Conservation (phyloP, 2,329 filamentous ascomycete genomes). For the Ampelomyces quisqualis region DNA sequence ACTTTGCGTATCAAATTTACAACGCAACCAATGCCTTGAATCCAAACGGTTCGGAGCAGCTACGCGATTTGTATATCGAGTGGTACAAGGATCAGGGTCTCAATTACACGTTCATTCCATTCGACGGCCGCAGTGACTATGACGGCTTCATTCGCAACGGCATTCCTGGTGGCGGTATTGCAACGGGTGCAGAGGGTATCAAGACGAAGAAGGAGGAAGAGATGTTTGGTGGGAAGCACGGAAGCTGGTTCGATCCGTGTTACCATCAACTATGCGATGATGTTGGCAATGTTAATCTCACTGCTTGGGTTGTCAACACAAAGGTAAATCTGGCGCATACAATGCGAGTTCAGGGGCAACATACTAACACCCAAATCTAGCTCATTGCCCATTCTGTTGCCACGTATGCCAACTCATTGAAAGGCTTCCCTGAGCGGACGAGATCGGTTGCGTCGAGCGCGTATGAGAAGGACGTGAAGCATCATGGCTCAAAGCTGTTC, state of each 20-base stretch:
- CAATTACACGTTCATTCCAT: conserved; percentile 44
- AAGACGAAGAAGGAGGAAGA: conserved; percentile 43
- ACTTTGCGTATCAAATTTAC: conserved; percentile 46
- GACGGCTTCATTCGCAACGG: conserved; percentile 46
- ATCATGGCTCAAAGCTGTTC: conserved; percentile 40
- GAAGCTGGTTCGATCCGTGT: conserved; percentile 43
- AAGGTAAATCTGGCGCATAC: conserved; percentile 30
- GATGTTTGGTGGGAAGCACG: conserved; percentile 44
- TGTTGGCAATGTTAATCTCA: conserved; percentile 43
- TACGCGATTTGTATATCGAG: conserved; percentile 42
- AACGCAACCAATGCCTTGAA: conserved; percentile 43
- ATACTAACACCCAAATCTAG: conserved; percentile 18
- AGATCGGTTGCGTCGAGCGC: conserved; percentile 15
- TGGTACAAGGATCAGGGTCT: conserved; percentile 42
- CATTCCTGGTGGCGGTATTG: conserved; percentile 45
- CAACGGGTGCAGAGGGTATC: conserved; percentile 46
- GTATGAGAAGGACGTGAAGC: conserved; percentile 28
- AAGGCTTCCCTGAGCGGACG: conserved; percentile 39
- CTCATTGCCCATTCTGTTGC: conserved; percentile 43
- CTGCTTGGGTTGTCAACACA: conserved; percentile 44
- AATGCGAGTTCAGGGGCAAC: not conserved
- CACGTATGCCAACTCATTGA: conserved; percentile 38
- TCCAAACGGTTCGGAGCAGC: conserved; percentile 40
- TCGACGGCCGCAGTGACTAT: conserved; percentile 46
- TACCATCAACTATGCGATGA: conserved; percentile 46